Percentiles rank a stretch among this genome's conserved stretches.
Conservation (phyloP, 768 basidiomycete species). For the Mycena amicta region DNA sequence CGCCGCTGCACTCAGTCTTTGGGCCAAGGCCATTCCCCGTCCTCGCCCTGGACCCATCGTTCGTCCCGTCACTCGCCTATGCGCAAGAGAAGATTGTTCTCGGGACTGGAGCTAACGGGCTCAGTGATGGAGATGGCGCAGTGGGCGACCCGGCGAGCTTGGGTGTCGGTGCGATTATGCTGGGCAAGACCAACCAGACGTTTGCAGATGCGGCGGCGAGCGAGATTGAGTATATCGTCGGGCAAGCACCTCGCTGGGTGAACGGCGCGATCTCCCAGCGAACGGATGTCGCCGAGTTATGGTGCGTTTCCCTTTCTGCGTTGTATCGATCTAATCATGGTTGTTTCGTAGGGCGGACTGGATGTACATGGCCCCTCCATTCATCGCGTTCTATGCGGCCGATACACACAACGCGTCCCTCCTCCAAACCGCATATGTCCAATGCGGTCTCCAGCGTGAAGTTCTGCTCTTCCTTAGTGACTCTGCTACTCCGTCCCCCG, state of each 20-base stretch:
- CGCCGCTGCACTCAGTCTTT: conserved; percentile 31
- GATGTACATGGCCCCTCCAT: conserved; percentile 55
- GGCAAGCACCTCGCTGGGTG: conserved; percentile 40
- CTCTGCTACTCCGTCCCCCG: background rate
- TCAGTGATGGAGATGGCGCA: conserved; percentile 37
- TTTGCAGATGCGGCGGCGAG: conserved; percentile 41
- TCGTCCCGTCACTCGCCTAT: conserved; percentile 25
- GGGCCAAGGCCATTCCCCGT: conserved; percentile 30
- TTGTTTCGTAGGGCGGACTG: conserved; percentile 51
- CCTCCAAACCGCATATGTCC: conserved; percentile 35
- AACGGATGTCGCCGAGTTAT: conserved; percentile 49
- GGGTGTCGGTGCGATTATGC: conserved; percentile 44
- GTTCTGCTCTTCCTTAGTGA: background rate
- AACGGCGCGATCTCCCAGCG: conserved; percentile 60
- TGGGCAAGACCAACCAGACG: conserved; percentile 40
- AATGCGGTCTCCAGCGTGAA: background rate
- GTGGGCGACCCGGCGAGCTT: conserved; percentile 61
- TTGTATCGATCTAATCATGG: background rate
- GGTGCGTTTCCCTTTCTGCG: conserved; percentile 32
- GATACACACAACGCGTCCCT: conserved; percentile 38
- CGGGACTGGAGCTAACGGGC: conserved; percentile 22
- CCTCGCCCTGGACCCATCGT: conserved; percentile 10
- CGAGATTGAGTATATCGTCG: conserved; percentile 47
- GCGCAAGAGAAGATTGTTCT: conserved; percentile 25
- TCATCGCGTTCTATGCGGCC: conserved; percentile 50